Percentiles rank a stretch among this genome's conserved stretches.
Evolutionary conservation across 805 yeast species (phyloP).

Genomic region (Spencermartinsiella europaea): DNA sequence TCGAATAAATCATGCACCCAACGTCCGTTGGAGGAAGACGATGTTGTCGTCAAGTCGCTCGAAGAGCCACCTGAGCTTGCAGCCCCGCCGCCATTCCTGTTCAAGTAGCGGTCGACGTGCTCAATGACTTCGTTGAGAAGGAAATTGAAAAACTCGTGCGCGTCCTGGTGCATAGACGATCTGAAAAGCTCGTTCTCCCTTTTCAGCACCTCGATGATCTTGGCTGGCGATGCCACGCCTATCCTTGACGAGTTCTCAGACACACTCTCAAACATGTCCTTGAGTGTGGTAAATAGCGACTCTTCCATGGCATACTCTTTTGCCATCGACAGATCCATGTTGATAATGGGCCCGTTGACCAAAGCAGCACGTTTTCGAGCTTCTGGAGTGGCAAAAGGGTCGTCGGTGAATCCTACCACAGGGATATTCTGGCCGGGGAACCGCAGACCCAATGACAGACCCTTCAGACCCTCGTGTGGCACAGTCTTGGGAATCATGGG

Average conservation of each 20-base stretch:
- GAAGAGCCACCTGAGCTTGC: neutral
- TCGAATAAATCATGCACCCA: slow-evolving; percentile 72
- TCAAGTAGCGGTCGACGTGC: slow-evolving; percentile 30
- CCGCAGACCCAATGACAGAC: slow-evolving; percentile 35
- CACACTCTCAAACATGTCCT: slow-evolving; percentile 82
- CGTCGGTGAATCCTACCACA: slow-evolving; percentile 42
- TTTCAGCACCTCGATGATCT: slow-evolving; percentile 69
- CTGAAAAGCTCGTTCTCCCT: slow-evolving; percentile 80
- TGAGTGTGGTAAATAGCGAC: slow-evolving; percentile 58
- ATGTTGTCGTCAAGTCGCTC: slow-evolving; percentile 1
- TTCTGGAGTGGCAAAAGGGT: slow-evolving; percentile 50
- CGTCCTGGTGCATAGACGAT: slow-evolving; percentile 95
- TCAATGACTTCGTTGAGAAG: slow-evolving; percentile 68
- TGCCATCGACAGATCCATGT: slow-evolving; percentile 64
- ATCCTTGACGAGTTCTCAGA: slow-evolving; percentile 60
- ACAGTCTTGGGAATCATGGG: neutral
- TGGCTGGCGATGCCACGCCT: slow-evolving; percentile 82
- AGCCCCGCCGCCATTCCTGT: neutral
- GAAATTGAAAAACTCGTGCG: slow-evolving; percentile 92
- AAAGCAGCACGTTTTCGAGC: slow-evolving; percentile 74
- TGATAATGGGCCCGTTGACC: slow-evolving; percentile 74
- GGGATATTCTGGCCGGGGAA: slow-evolving; percentile 41
- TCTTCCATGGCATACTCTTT: slow-evolving; percentile 46
- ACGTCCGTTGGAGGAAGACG: slow-evolving; percentile 8
- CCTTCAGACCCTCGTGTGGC: slow-evolving; percentile 23